Evolutionary conservation across 768 basidiomycete species (phyloP), one percentile per base, ranked within the genome.

Genomic region (Boletus subcaerulescens): DNA sequence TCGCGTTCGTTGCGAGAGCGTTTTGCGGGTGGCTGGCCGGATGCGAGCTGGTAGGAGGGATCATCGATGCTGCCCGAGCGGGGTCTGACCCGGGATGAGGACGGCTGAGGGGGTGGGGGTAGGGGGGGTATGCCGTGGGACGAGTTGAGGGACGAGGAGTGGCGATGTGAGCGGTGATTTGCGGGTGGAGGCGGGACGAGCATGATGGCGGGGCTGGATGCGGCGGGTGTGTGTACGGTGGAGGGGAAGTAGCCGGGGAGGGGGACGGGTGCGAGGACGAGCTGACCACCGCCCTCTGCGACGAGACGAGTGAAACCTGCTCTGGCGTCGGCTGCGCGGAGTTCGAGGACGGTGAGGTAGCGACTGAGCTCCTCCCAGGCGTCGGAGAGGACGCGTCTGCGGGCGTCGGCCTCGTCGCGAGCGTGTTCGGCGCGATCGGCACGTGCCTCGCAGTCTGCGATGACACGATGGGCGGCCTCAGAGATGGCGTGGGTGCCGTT

Each of bases 361-460:
- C 73, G 73, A 24, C 78, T 77, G 58, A 85, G 73, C 53, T 80
- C 76, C 1, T 62, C 45, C 83, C 84, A 86, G 24, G 72, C 71
- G 18, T 83, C 79, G 22, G 73, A 66, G 36, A 83, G 53, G 52
- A 74, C 67, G 48, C 71, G 72, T 54, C 76, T 62, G 13, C 80
- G 74, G 0, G 78, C 75, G 32, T 82, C 78, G 0, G 79, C 76
- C 12, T 86, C 84, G 62, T 85, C 84, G 48, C 80, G 74, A 4
- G 76, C 78, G 29, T 67, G 64, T 65, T 86, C 83, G 4, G 81
- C 81, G 49, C 73, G 71, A 35, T 74, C 70, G 2, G 77, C 72
- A 49, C 82, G 81, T 29, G 76, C 72, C 56, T 86, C 83, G 55
- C 73, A 76, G 0, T 80, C 75, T 13, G 72, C 56, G 58, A 80